Evolutionary conservation across 345 rosid species (phyloP).

Genomic region (Lepidium aucheri): DNA sequence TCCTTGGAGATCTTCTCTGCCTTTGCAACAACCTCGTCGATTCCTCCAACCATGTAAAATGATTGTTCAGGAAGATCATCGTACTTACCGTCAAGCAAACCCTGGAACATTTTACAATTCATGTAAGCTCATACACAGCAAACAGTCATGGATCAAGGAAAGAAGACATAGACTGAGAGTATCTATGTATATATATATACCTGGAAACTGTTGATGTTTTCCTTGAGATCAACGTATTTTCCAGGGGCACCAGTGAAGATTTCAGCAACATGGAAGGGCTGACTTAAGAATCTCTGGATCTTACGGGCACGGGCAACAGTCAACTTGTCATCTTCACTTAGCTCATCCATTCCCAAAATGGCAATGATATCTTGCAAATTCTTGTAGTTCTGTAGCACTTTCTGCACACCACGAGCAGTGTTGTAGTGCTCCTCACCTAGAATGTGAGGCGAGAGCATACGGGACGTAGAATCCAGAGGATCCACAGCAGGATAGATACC

Average conservation of each 20-base stretch:
- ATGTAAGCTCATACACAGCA: not conserved
- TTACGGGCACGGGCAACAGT: conserved; percentile 98
- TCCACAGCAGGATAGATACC: conserved; percentile 99
- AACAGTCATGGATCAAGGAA: not conserved
- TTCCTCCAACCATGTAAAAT: conserved; percentile 62
- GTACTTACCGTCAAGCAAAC: conserved; percentile 23
- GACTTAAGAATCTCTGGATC: conserved; percentile 93
- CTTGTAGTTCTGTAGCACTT: conserved; percentile 97
- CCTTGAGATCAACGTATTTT: conserved; percentile 92
- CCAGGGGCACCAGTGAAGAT: conserved; percentile 99
- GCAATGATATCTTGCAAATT: conserved; percentile 99
- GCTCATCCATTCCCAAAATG: conserved; percentile 99
- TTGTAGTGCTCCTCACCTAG: conserved; percentile 92
- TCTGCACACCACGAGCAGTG: conserved; percentile 98
- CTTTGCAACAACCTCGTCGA: conserved; percentile 48
- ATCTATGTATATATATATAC: conserved; percentile 14
- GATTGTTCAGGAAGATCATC: conserved; percentile 50
- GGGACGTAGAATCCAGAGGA: conserved; percentile 96
- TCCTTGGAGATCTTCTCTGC: conserved; percentile 65
- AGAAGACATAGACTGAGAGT: not conserved
- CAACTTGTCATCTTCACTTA: conserved; percentile 97
- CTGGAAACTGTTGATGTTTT: conserved; percentile 92
- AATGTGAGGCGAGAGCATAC: conserved; percentile 93
- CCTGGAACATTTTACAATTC: conserved; percentile 10
- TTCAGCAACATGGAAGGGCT: conserved; percentile 99